These are phyloP conservation scores for Isoetes engelmannii DNA, from an alignment of 83 land plant species.

Conservation along the genomic window DNA sequence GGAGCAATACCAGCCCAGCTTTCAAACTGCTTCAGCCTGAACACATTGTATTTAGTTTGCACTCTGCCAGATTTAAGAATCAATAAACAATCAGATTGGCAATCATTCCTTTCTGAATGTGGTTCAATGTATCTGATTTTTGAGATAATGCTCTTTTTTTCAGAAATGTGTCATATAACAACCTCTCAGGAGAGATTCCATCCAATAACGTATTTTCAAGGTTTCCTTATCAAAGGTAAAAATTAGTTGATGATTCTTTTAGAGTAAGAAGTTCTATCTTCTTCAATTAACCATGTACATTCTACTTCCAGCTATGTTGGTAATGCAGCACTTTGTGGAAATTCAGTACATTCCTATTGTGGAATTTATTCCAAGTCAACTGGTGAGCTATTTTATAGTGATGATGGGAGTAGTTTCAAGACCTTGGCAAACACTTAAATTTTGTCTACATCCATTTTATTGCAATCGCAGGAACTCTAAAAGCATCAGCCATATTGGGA, in stretches of 20 bases:
- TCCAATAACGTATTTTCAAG: constrained; percentile 44
- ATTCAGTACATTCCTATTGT: constrained; percentile 44
- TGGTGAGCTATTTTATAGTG: too few species aligned
- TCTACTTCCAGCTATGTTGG: constrained; percentile 47
- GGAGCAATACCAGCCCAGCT: constrained; percentile 66
- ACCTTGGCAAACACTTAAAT: too few species aligned
- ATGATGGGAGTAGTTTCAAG: too few species aligned
- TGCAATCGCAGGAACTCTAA: constrained; percentile 41
- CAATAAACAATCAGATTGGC: neutral
- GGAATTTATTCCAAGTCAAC: constrained; percentile 8
- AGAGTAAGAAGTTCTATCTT: neutral
- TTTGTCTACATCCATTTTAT: too few species aligned
- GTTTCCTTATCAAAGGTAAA: constrained; percentile 60
- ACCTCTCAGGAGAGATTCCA: constrained; percentile 67
- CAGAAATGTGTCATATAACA: constrained; percentile 83
- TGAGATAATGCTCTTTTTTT: neutral
- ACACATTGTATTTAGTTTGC: constrained; percentile 36
- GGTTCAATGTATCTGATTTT: neutral
- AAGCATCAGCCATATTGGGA: constrained; percentile 73
- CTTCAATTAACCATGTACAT: neutral
- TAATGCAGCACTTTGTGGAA: constrained; percentile 51
- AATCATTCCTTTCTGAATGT: neutral
- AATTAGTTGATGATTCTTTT: neutral
- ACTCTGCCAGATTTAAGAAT: neutral
- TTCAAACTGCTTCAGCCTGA: constrained; percentile 67